Evolutionary conservation across 352 stramenopile genomes (phyloP).

Genomic region (Globisporangium abappressorium): DNA sequence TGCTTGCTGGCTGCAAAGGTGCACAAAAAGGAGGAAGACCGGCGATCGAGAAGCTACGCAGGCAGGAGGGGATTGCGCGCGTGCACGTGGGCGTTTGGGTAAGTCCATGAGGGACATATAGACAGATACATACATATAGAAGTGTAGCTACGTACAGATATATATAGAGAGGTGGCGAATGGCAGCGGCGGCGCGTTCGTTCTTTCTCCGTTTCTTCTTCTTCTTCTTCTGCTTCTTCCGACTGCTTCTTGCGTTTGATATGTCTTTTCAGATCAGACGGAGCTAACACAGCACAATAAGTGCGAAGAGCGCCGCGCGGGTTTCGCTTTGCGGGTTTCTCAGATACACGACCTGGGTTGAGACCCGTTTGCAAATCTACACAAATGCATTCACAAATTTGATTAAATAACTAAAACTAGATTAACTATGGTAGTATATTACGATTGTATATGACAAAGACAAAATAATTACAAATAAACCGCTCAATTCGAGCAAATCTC

Average conservation of each 20-base stretch:
- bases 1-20: slow-evolving; percentile 1
- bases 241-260: slow-evolving; percentile 5
- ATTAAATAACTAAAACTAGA: not conserved
- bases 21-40: not conserved
- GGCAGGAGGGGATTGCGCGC: not conserved
- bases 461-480: no score
- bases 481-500: no score
- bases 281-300: not conserved
- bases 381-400: not conserved
- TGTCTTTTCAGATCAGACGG: slow-evolving; percentile 1
- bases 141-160: not conserved
- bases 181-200: not conserved
- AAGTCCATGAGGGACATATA: no score
- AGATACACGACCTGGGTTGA: not conserved
- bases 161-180: not conserved
- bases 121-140: not conserved
- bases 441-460: not conserved
- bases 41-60: not conserved
- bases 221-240: not conserved
- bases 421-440: not conserved
- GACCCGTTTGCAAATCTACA: not conserved
- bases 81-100: not conserved
- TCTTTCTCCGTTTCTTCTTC: slow-evolving; percentile 5
- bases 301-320: no score
- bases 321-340: not conserved